Base-by-base conservation (phyloP, 345 rosid genomes). In the Moricandia moricandioides region DNA sequence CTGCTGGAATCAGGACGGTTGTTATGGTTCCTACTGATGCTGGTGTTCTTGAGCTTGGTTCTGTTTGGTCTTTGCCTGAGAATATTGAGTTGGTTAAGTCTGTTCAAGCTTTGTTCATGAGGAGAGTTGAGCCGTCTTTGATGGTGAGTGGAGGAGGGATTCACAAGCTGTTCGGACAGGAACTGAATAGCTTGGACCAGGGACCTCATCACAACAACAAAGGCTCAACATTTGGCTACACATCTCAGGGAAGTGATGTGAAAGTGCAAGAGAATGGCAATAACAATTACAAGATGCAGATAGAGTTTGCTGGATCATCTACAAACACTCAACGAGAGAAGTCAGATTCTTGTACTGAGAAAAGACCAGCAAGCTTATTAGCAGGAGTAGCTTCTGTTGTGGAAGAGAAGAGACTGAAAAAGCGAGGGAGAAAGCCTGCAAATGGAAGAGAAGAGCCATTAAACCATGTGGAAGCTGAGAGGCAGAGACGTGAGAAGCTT, bases 361-460 rank as follows among this genome's bases (percentile, higher is more conserved):
- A 89, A 76, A 78, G 37, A 56, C 70, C 84, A 6, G 73, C 61
- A 1, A 69, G 51, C 29, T 69, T 76, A 6, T 21, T 69, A 62
- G 40, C 4, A 29, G 74, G 51, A 62, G 16, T 16, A 1, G 57
- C 67, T 34, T 73, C 67, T 1, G 57, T 60, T 55, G 74, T 69
- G 7, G 91, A 89, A 27, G 99, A 88, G 67, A 86, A 85, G 78
- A 88, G 87, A 76, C 99, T 96, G 1, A 83, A 92, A 4, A 95
- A 95, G 71, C 83, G 99, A 57, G 99, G 99, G 8, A 87, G 99
- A 74, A 95, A 90, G 86, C 99, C 99, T 18, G 96, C 96, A 2
- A 92, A 95, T 69, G 99, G 99, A 72, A 87, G 99, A 80, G 98
- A 95, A 68, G 99, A 95, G 71, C 96, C 99, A n/a, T 84, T 95